Base-by-base conservation (phyloP, 2,329 filamentous ascomycete species). In the Paecilomyces dactylethromorphus region DNA sequence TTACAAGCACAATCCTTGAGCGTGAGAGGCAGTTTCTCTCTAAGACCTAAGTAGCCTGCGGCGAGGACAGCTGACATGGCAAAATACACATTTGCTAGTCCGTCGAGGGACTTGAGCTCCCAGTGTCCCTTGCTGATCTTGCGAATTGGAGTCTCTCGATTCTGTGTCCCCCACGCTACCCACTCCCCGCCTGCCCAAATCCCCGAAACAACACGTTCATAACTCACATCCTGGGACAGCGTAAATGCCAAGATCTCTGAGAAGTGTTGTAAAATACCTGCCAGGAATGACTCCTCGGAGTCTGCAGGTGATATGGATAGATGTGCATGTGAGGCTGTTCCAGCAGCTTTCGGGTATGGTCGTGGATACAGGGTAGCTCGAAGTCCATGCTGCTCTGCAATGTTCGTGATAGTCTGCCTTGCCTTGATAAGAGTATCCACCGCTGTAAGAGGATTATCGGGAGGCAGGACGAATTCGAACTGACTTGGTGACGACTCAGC, bases 31-130 rank as follows among this genome's bases (percentile, higher is more conserved):
- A 18, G 35, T 45, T 56, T n/a, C 2, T 56, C 22, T 35, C 22
- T 26, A 11, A 59, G 21, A 71, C 58, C 63, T 24, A 61, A 26
- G 1, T 64, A 29, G 2, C 65, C 65, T 24, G 62, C 64, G 8
- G 55, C 52, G 4, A 65, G 8, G 6, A 65, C 50, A 2, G 60
- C 57, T 1, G 64, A 61, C 12, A 68, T 32, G 1, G 63, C 56
- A 1, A 62, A n/a, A 54, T 67, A 68, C 63, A 68, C 66, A 50
- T 68, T 68, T 3, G 64, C 59, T 18, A 60, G 65, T 12, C 63
- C 61, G 53, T 68, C 66, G 6, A 65, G 55, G 18, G 57, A 62
- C 31, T 65, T 57, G 2, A 67, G 31, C 50, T 66, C 66, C 66
- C 65, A 68, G 35, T 62, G 64, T 6, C 65, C 57, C 2, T 59